Evolutionary conservation across 495 filamentous ascomycete species (phyloP).

Genomic region (Penicillium maclennaniae): DNA sequence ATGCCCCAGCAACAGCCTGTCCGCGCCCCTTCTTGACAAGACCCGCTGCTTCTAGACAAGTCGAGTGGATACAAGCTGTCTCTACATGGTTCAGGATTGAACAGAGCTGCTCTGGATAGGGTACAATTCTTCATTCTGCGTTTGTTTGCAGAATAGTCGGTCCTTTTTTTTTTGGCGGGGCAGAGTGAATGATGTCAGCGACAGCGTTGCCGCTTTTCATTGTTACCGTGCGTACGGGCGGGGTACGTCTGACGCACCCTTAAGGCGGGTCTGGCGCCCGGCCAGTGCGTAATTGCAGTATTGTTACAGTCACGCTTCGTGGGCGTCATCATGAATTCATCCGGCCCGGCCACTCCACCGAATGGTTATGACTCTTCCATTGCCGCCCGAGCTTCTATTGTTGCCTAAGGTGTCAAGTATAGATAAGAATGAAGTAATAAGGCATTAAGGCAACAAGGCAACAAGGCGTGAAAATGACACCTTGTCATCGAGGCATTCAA

Average conservation of each 20-base stretch:
- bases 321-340: constrained; percentile 21
- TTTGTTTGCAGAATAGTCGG: background rate
- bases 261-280: background rate
- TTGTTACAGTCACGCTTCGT: constrained; percentile 10
- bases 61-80: constrained; percentile 7
- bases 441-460: background rate
- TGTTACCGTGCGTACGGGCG: constrained; percentile 1
- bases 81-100: constrained; percentile 7
- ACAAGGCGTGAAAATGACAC: too few relatives aligned
- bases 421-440: too few relatives aligned
- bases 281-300: constrained; percentile 12
- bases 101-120: background rate
- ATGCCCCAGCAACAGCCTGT: constrained; percentile 26
- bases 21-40: constrained; percentile 7
- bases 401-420: background rate
- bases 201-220: background rate
- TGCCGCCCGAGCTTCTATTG: background rate
- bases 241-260: background rate
- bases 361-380: background rate
- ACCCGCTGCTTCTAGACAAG: constrained; percentile 17
- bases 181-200: constrained; percentile 22
- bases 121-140: background rate
- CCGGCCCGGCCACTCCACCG: too few relatives aligned
- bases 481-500: too few relatives aligned
- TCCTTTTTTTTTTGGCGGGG: constrained; percentile 25